Evolutionary conservation across 805 yeast genomes (phyloP).

Genomic region (Saccharomycopsis synnaedendra): DNA sequence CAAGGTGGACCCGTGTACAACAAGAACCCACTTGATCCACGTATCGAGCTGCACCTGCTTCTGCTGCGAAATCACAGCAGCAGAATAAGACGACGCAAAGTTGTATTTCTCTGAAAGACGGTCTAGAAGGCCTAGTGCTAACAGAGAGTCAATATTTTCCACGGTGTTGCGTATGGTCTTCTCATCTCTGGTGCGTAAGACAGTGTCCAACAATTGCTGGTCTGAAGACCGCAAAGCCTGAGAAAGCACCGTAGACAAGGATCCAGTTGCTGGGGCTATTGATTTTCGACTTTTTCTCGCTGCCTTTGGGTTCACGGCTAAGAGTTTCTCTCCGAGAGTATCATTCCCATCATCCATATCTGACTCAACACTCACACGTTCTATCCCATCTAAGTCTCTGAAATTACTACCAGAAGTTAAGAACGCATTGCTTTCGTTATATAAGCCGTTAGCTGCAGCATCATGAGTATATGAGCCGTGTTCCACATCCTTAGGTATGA

Average conservation of each 20-base stretch:
- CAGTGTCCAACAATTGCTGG: slow-evolving; percentile 74
- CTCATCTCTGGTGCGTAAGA: slow-evolving; percentile 45
- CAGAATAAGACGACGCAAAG: slow-evolving; percentile 11
- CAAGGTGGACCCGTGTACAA: slow-evolving; percentile 68
- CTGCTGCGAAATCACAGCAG: slow-evolving; percentile 34
- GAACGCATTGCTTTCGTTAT: slow-evolving; percentile 42
- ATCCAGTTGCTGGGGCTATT: slow-evolving; percentile 47
- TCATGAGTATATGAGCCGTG: slow-evolving; percentile 27
- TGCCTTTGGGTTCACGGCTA: slow-evolving; percentile 20
- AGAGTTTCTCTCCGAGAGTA: slow-evolving; percentile 42
- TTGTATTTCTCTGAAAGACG: slow-evolving; percentile 38
- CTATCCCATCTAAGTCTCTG: slow-evolving; percentile 34
- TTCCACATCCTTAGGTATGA: neutral
- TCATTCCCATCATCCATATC: slow-evolving; percentile 34
- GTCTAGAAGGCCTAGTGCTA: slow-evolving; percentile 47
- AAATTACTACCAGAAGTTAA: slow-evolving; percentile 50
- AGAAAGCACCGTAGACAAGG: slow-evolving; percentile 71
- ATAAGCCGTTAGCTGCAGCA: slow-evolving; percentile 40
- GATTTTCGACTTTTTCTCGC: slow-evolving; percentile 12
- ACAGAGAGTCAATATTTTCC: slow-evolving; percentile 40
- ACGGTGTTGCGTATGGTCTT: slow-evolving; percentile 42
- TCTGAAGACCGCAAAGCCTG: slow-evolving; percentile 88
- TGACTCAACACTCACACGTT: slow-evolving; percentile 19
- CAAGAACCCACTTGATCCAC: slow-evolving; percentile 85
- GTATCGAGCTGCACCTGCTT: slow-evolving; percentile 35